phyloP scores from a whole-genome alignment of 495 filamentous ascomycete genomes.

The Halenospora varia region DNA sequence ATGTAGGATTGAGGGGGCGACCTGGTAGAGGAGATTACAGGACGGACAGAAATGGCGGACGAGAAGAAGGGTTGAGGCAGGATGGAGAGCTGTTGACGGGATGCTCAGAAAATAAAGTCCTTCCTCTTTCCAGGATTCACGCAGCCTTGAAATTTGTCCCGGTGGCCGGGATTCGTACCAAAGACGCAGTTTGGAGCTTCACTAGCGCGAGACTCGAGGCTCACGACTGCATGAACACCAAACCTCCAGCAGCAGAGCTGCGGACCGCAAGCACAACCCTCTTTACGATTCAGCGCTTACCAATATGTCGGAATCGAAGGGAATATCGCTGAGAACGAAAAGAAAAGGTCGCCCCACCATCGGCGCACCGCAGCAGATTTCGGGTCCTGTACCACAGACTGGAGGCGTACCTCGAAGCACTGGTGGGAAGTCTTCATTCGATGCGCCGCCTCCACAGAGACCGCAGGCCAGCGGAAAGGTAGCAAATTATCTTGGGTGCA shows the following conservation, averaged over 20 bases:
- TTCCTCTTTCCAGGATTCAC: background rate
- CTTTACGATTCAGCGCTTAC: background rate
- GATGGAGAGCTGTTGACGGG: background rate
- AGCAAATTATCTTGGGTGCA: conserved; percentile 1
- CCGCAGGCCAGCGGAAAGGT: conserved; percentile 27
- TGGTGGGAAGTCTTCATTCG: conserved; percentile 20
- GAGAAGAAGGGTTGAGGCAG: background rate
- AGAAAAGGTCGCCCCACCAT: conserved; percentile 72
- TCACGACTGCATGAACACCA: background rate
- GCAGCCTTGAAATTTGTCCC: background rate
- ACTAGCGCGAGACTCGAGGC: background rate
- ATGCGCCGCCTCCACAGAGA: conserved; percentile 15
- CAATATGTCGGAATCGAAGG: conserved; percentile 57
- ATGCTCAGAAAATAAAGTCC: background rate
- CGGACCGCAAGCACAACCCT: background rate
- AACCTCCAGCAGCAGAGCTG: background rate
- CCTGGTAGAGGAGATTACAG: background rate
- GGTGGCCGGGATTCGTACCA: background rate
- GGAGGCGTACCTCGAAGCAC: conserved; percentile 13
- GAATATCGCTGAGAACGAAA: conserved; percentile 88
- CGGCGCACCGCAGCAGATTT: conserved; percentile 80
- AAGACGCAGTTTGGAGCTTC: background rate
- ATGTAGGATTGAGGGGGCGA: conserved; percentile 21
- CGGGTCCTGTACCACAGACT: conserved; percentile 51
- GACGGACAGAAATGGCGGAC: background rate